Evolutionary conservation across 116 monocot species (phyloP), one percentile per base, ranked within the genome.

Genomic region (Dioscorea cayenensis): DNA sequence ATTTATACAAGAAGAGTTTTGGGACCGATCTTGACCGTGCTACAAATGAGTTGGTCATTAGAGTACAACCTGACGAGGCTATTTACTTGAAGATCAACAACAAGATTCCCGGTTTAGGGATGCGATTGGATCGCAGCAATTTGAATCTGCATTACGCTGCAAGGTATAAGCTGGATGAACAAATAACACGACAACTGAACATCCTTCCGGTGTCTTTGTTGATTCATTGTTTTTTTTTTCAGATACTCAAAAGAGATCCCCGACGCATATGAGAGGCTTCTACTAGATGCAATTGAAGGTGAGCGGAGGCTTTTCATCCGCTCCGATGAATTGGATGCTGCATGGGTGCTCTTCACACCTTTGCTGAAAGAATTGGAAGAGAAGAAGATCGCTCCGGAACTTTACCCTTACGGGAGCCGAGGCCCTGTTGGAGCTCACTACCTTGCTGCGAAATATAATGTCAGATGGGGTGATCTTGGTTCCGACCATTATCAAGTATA

Each of bases 71-170:
- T 18, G 90, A 96, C 74, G 96, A 96, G 77, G 92, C 96, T 49
- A 96, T 96, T 43, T 96, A 92, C 72, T 83, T 96, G 60, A 97
- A 90, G 69, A 86, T 97, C 64, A 97, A 97, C 51, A 97, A 92
- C 79, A 90, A 97, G 69, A 71, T 92, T 51, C 97, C 97, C 20
- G 93, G 97, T 35, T 64, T 93, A 49, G 93, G 93, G 52, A 97
- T 92, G 92, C 70, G 88, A 75, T 66, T 97, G 51, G 97, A 97
- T 73, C 83, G 83, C 52, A 93, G 93, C 72, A 92, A 90, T 55
- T 74, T 96, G 64, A 90, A 92, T 90, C 96, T 97, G 77, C 96
- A 86, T 36, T 97, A 92, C 81, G 86, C 96, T 37, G 88, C 96
- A 71, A 96, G 87, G 96, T 96, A 84, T 20, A 14, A 36, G 11